Conservation (phyloP, 495 filamentous ascomycete species). For the Cercophora scortea region DNA sequence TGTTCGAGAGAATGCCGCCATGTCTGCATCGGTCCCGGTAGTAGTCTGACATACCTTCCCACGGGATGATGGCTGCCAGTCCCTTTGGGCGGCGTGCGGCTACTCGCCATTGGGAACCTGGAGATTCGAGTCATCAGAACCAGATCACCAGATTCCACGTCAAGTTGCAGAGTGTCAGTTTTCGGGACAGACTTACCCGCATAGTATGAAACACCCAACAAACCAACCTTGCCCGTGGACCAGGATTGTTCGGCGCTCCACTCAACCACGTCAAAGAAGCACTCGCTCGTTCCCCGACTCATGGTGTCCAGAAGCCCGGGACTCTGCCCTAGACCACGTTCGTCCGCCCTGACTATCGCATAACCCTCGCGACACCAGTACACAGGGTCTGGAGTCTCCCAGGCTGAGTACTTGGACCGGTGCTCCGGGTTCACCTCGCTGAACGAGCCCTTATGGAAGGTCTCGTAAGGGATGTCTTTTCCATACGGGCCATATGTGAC, state of each 20-base stretch:
- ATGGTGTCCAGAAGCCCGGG: constrained; percentile 54
- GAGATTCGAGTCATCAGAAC: background rate
- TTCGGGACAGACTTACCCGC: constrained; percentile 31
- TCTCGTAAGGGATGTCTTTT: constrained; percentile 49
- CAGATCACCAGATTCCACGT: background rate
- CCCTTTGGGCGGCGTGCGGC: constrained; percentile 54
- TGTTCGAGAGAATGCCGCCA: constrained; percentile 57
- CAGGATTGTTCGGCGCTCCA: constrained; percentile 55
- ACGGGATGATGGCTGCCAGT: constrained; percentile 52
- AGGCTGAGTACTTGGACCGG: constrained; percentile 45
- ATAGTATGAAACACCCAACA: constrained; percentile 57
- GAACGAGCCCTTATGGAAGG: constrained; percentile 37
- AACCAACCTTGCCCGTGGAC: constrained; percentile 54
- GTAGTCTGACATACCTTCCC: constrained; percentile 65
- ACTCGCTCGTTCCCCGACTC: constrained; percentile 48
- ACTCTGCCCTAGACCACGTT: constrained; percentile 51
- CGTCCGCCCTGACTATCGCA: constrained; percentile 53
- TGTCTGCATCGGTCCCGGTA: constrained; percentile 57
- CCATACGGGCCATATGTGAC: constrained; percentile 59
- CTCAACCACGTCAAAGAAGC: constrained; percentile 56
- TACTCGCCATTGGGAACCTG: constrained; percentile 50
- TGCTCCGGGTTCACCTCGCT: constrained; percentile 41
- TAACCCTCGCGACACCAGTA: constrained; percentile 58
- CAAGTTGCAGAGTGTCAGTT: background rate
- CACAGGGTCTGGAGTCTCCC: constrained; percentile 57